Conservation (phyloP, 139 green algal species). For the Tetradesmus lagerheimii region DNA sequence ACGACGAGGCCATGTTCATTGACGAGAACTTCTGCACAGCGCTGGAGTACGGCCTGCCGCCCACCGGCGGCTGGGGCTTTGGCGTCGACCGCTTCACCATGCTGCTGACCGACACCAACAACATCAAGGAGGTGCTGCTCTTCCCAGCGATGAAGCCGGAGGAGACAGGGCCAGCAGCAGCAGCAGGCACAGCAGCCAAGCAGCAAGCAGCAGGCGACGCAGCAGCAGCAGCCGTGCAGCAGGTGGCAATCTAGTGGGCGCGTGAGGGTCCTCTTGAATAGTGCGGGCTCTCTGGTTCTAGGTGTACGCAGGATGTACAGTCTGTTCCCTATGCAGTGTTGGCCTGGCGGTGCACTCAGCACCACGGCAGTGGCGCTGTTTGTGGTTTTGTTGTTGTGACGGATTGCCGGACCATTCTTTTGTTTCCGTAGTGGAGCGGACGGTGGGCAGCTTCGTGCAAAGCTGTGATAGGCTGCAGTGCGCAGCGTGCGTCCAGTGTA, state of each 20-base stretch:
- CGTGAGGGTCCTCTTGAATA: neutral
- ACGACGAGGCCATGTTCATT: conserved; percentile 99
- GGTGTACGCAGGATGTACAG: neutral
- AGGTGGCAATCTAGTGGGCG: neutral
- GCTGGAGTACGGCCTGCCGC: conserved; percentile 98
- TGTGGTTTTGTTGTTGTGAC: neutral
- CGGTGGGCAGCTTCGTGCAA: too few relatives aligned
- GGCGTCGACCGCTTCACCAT: conserved; percentile 99
- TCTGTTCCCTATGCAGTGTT: too few relatives aligned
- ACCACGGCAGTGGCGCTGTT: too few relatives aligned
- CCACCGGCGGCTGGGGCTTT: conserved; percentile 98
- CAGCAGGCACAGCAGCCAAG: conserved; percentile 7
- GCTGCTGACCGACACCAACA: conserved; percentile 96
- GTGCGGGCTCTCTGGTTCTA: neutral
- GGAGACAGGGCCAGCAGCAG: conserved; percentile 48
- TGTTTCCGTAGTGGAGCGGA: too few relatives aligned
- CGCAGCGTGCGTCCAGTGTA: too few relatives aligned
- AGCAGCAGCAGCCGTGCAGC: conserved; percentile 37
- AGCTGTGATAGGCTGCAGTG: too few relatives aligned
- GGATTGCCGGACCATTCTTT: too few relatives aligned
- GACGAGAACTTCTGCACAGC: conserved; percentile 98
- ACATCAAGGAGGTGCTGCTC: conserved; percentile 99
- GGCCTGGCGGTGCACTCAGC: too few relatives aligned
- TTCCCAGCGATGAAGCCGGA: conserved; percentile 99
- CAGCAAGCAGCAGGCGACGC: neutral